Conservation (phyloP, 1,284 basidiomycete genomes). For the Trametes hirsuta region DNA sequence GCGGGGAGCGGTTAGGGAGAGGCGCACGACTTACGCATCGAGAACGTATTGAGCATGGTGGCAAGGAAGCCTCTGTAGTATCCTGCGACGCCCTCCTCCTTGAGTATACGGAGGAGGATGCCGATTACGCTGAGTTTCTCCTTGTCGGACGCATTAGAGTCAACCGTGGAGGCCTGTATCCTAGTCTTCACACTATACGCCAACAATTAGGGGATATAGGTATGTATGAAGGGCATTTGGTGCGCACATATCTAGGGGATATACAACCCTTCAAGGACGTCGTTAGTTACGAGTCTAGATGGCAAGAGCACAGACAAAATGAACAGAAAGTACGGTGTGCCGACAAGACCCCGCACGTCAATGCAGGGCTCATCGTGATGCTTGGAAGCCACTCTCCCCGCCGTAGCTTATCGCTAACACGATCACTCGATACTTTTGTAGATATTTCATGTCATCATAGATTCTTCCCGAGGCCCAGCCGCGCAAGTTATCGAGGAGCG, state of each 20-base stretch:
- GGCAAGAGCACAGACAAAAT: neutral
- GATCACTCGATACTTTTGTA: no score
- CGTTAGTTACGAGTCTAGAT: neutral
- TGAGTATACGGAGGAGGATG: constrained; percentile 72
- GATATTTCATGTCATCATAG: no score
- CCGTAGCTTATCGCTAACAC: no score
- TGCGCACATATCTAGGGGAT: constrained; percentile 92
- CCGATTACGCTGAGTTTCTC: constrained; percentile 64
- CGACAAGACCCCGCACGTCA: no score
- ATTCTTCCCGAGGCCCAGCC: neutral
- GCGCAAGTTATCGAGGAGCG: neutral
- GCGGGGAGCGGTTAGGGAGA: constrained; percentile 36
- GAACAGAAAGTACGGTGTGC: neutral
- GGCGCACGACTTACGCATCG: constrained; percentile 73
- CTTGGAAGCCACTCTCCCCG: no score
- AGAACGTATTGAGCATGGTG: constrained; percentile 99
- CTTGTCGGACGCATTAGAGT: constrained; percentile 48
- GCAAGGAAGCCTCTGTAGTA: constrained; percentile 94
- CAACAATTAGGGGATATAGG: constrained; percentile 7
- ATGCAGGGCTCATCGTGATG: no score
- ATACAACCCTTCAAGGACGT: constrained; percentile 70
- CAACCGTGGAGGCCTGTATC: constrained; percentile 75
- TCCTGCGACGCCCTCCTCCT: constrained; percentile 79
- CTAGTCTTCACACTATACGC: constrained; percentile 86
- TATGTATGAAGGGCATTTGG: neutral